A percentile compares a stretch with the other conserved stretches of the same genome.
phyloP scores from a whole-genome alignment of 106 monocot species.

The Allium cepa region DNA sequence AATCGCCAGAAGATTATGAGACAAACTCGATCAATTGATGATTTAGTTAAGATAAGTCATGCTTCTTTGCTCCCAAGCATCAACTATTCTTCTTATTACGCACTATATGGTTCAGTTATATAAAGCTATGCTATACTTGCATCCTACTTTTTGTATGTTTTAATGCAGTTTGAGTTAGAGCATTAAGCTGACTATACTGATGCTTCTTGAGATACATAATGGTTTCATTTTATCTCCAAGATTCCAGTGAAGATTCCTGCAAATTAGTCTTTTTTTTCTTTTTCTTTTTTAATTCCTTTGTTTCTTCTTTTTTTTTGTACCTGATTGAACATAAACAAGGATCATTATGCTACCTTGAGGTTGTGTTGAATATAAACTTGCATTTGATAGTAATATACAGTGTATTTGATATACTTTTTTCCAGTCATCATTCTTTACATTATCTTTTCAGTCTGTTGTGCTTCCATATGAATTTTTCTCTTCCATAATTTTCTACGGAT shows the following conservation, averaged over 20 bases:
- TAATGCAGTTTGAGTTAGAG: no score
- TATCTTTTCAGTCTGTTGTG: neutral
- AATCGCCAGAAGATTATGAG: constrained; percentile 92
- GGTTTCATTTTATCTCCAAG: no score
- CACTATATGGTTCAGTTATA: no score
- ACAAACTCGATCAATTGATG: constrained; percentile 81
- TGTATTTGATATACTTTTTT: no score
- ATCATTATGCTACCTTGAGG: neutral
- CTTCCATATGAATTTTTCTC: neutral
- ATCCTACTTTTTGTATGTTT: no score
- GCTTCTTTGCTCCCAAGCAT: neutral
- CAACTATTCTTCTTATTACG: no score
- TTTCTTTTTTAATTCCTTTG: neutral
- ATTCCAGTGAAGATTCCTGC: no score
- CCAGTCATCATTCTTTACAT: no score
- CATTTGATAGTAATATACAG: neutral
- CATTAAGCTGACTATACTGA: no score
- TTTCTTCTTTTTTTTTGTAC: neutral
- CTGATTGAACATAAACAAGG: neutral
- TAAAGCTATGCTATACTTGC: no score
- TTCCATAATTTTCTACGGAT: constrained; percentile 39
- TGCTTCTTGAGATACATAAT: no score
- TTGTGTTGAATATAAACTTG: neutral
- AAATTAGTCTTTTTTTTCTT: no score
- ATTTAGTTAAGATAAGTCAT: constrained; percentile 74